Percentiles rank a stretch among this genome's conserved stretches.
Evolutionary conservation across 768 basidiomycete genomes (phyloP).

Genomic region (Macrolepiota fuliginosa): DNA sequence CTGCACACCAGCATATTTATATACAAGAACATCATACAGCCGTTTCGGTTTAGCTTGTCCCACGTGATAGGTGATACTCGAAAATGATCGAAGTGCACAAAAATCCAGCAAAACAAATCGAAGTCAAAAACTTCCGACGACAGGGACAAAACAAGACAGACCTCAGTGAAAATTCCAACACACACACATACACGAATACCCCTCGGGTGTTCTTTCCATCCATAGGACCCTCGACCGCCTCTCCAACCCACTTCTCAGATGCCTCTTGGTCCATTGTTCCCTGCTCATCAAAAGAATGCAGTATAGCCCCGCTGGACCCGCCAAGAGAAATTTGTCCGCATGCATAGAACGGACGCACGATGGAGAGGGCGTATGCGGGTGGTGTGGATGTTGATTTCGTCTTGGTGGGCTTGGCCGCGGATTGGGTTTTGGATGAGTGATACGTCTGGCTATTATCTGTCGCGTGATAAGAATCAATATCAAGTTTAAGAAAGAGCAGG

Average conservation of each 20-base stretch:
- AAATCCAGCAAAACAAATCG: background rate
- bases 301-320: slow-evolving; percentile 57
- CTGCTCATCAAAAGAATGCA: slow-evolving; percentile 76
- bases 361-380: slow-evolving; percentile 65
- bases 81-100: too few relatives aligned
- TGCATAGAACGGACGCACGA: slow-evolving; percentile 80
- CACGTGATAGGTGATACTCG: too few relatives aligned
- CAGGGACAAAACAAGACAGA: background rate
- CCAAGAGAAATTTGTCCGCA: slow-evolving; percentile 82
- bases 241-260: slow-evolving; percentile 79
- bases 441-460: slow-evolving; percentile 88
- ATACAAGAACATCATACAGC: background rate
- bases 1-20: slow-evolving; percentile 5
- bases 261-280: slow-evolving; percentile 75
- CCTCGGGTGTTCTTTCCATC: slow-evolving; percentile 54
- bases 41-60: too few relatives aligned
- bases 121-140: background rate
- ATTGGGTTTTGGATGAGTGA: slow-evolving; percentile 69
- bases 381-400: slow-evolving; percentile 29
- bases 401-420: slow-evolving; percentile 39
- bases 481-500: background rate
- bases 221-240: slow-evolving; percentile 70
- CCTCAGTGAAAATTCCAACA: background rate
- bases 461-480: background rate
- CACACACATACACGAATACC: background rate